These are phyloP conservation scores for Nicotiana noctiflora DNA, from an alignment of 257 asterid species.

Conservation along the genomic window DNA sequence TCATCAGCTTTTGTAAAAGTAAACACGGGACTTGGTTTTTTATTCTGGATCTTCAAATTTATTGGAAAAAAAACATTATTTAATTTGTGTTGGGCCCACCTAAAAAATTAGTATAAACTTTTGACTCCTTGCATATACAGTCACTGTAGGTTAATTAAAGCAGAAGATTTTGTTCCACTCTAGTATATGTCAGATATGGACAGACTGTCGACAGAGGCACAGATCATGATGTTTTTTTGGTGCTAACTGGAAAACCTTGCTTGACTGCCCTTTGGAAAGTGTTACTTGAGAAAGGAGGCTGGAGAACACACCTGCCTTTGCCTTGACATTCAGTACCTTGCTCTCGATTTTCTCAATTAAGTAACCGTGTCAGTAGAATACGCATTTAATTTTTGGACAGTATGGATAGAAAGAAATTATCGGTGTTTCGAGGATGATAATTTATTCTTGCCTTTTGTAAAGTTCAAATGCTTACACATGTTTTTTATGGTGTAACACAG, in stretches of 20 bases:
- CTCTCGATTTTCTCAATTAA: background rate
- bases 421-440: background rate
- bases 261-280: background rate
- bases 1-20: background rate
- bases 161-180: background rate
- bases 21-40: background rate
- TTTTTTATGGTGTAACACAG: background rate
- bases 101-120: background rate
- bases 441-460: background rate
- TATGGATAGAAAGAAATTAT: background rate
- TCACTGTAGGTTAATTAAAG: slow-evolving; percentile 1
- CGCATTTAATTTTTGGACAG: background rate
- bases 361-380: background rate
- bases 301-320: background rate
- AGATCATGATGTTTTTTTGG: background rate
- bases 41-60: background rate
- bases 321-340: background rate
- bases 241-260: background rate
- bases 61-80: background rate
- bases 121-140: background rate
- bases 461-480: background rate
- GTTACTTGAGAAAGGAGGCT: background rate
- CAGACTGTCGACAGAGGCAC: background rate
- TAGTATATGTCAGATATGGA: background rate
- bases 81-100: background rate